Conservation (phyloP, 257 asterid species). For the Petunia secreta region DNA sequence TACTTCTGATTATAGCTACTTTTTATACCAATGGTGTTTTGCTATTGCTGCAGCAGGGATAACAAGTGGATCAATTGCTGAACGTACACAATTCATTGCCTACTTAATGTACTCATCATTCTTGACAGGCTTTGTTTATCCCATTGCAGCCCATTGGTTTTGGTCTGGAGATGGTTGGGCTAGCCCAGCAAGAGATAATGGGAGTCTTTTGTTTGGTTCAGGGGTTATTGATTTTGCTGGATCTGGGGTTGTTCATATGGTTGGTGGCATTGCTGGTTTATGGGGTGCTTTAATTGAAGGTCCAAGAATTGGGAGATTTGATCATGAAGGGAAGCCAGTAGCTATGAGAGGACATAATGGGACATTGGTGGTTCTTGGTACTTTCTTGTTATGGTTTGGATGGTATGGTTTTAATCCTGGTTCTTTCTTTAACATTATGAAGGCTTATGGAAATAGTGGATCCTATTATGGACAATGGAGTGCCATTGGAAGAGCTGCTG, state of each 20-base stretch:
- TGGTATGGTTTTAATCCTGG: conserved; percentile 65
- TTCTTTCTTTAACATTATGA: conserved; percentile 38
- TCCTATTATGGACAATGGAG: conserved; percentile 59
- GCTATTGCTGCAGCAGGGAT: conserved; percentile 65
- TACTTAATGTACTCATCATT: conserved; percentile 51
- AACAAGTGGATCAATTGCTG: conserved; percentile 61
- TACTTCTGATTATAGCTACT: conserved; percentile 44
- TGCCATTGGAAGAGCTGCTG: conserved; percentile 57
- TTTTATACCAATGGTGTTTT: conserved; percentile 61
- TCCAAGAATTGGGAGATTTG: conserved; percentile 53
- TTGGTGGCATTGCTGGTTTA: conserved; percentile 47
- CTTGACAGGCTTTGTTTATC: conserved; percentile 56
- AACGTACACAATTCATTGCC: conserved; percentile 53
- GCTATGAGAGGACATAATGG: conserved; percentile 52
- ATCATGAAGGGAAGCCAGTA: conserved; percentile 40
- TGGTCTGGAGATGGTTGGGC: conserved; percentile 61
- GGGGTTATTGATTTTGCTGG: conserved; percentile 63
- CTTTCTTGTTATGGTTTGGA: conserved; percentile 52
- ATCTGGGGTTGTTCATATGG: conserved; percentile 60
- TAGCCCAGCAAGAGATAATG: conserved; percentile 35
- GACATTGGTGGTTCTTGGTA: conserved; percentile 50
- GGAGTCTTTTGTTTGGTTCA: conserved; percentile 42
- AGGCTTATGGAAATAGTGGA: conserved; percentile 38
- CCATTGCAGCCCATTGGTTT: conserved; percentile 55
- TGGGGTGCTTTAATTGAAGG: conserved; percentile 55